Conservation (phyloP, 169 alveolate genomes). For the Plasmodium cynomolgi region DNA sequence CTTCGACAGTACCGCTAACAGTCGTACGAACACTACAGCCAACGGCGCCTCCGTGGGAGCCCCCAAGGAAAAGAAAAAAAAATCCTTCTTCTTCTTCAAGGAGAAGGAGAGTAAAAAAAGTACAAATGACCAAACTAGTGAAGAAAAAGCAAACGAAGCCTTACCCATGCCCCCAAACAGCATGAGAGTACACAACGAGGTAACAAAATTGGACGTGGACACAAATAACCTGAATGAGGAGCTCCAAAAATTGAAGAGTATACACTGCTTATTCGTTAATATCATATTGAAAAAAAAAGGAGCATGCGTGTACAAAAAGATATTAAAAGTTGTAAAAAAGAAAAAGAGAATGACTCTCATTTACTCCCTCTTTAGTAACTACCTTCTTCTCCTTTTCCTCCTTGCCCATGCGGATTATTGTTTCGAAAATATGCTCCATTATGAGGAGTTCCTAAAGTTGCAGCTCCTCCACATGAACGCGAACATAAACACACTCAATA, state of each 20-base stretch:
- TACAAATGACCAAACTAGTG: background rate
- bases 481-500: constrained; percentile 45
- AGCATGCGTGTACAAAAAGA: constrained; percentile 38
- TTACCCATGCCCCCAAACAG: background rate
- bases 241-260: constrained; percentile 9
- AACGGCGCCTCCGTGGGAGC: background rate
- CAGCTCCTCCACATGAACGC: constrained; percentile 65
- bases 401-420: constrained; percentile 50
- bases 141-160: background rate
- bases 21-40: background rate
- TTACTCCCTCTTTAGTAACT: constrained; percentile 46
- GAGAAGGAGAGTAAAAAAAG: constrained; percentile 24
- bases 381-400: constrained; percentile 27
- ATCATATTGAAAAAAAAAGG: constrained; percentile 47
- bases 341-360: constrained; percentile 37
- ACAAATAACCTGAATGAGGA: constrained; percentile 7
- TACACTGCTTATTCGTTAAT: constrained; percentile 24
- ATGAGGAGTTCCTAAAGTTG: constrained; percentile 60
- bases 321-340: constrained; percentile 43
- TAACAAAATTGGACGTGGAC: constrained; percentile 17
- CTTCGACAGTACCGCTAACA: background rate
- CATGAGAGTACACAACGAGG: constrained; percentile 15
- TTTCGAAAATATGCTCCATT: constrained; percentile 43
- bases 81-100: constrained; percentile 19
- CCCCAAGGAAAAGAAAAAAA: constrained; percentile 19